Base-by-base conservation (phyloP, 2,329 filamentous ascomycete genomes). In the Chaetothyriales sp. region DNA sequence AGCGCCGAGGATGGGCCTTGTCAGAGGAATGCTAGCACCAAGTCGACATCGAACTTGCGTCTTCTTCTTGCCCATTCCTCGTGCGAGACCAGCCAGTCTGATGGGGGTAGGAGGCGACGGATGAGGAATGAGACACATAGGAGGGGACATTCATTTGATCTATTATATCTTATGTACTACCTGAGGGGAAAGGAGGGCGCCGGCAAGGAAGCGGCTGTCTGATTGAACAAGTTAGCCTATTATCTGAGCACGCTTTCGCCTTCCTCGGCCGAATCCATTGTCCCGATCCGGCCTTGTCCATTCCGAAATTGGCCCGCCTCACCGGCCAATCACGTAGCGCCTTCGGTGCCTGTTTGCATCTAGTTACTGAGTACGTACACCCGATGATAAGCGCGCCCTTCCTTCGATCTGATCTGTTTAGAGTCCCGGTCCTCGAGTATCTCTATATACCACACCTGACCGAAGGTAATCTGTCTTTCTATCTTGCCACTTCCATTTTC, bases 1-100 rank as follows among this genome's bases (percentile, higher is more conserved):
- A 72, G 60, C 70, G 67, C 52, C 19, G 47, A 47, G 18, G 47
- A 48, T 44, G 44, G 20, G 22, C 49, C 33, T 37, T 44, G 46
- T 44, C 43, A 45, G 47, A 28, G 45, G 50, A 37, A 56, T 53
- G 56, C 48, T 43, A 45, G 53, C 45, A 43, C 37, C 48, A 51
- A 51, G 50, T 40, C 57, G 52, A 48, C 57, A 58, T 48, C 37
- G 48, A 29, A 59, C 54, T 13, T 50, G 52, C 46, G 53, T 57
- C 22, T 46, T 43, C 40, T 55, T 43, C 48, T 50, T 60, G 51
- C 56, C 58, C 5, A 49, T 55, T 50, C 56, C 58, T 52, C 54
- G 58, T 49, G 58, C 56, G 51, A 56, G 56, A 53, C 54, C 58
- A 45, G 10, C 5, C 13, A 15, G 51, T 46, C 29, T 28, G 50